phyloP scores from a whole-genome alignment of 495 filamentous ascomycete genomes.

The Talaromyces adpressus region DNA sequence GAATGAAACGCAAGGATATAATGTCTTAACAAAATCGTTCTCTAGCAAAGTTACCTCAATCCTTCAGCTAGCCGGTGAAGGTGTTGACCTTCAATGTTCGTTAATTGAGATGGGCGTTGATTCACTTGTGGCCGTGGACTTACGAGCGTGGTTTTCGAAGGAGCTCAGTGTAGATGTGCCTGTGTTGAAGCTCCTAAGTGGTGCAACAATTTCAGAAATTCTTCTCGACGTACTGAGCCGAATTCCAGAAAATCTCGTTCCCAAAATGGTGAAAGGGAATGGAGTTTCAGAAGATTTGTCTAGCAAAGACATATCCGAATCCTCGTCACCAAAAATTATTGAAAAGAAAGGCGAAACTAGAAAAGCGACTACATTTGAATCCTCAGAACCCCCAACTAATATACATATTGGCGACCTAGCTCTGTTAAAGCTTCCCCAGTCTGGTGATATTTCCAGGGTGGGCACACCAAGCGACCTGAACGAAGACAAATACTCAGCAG shows the following conservation, averaged over 20 bases:
- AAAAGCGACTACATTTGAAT: neutral
- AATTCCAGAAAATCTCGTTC: neutral
- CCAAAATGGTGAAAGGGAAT: neutral
- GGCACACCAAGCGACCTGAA: no score
- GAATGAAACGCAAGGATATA: no score
- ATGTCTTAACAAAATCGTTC: neutral
- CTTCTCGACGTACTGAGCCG: neutral
- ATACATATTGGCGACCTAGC: neutral
- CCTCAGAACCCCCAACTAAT: neutral
- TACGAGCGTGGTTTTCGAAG: slow-evolving; percentile 39
- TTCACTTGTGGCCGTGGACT: slow-evolving; percentile 41
- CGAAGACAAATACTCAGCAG: neutral
- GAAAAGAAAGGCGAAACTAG: neutral
- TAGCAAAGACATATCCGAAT: neutral
- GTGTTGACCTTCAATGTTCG: neutral
- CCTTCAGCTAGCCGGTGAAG: neutral
- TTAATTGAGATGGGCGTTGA: slow-evolving; percentile 34
- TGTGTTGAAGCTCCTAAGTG: slow-evolving; percentile 25
- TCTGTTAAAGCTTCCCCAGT: no score
- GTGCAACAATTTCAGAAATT: slow-evolving; percentile 10
- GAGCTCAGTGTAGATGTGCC: slow-evolving; percentile 20
- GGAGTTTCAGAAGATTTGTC: neutral
- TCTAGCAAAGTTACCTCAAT: neutral
- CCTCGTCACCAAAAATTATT: neutral
- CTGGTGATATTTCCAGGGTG: no score